These are phyloP conservation scores for Clarireedia paspali DNA, from an alignment of 2,329 filamentous ascomycete species.

Conservation along the genomic window DNA sequence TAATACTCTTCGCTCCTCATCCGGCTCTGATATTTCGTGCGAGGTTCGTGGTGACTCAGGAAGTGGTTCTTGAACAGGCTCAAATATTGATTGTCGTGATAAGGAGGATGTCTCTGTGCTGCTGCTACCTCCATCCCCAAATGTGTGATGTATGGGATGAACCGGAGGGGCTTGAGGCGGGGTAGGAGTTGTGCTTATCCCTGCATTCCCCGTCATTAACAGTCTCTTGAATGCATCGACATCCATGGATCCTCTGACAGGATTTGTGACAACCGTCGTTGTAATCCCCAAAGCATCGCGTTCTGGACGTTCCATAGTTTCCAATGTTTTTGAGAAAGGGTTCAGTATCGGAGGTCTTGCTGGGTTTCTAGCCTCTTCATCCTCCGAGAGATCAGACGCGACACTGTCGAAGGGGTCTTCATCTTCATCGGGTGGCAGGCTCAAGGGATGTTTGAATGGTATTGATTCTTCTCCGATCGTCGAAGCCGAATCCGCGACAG, in stretches of 20 bases:
- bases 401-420: slow-evolving; percentile 27
- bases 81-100: slow-evolving; percentile 51
- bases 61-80: slow-evolving; percentile 36
- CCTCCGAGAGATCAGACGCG: slow-evolving; percentile 27
- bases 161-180: slow-evolving; percentile 23
- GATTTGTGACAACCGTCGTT: slow-evolving; percentile 20
- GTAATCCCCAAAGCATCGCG: slow-evolving; percentile 12
- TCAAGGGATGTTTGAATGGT: slow-evolving; percentile 21
- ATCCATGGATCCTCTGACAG: slow-evolving; percentile 48
- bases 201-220: slow-evolving; percentile 63
- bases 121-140: slow-evolving; percentile 38
- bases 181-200: slow-evolving; percentile 26
- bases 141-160: slow-evolving; percentile 17
- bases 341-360: slow-evolving; percentile 35
- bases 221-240: slow-evolving; percentile 72
- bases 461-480: slow-evolving; percentile 21
- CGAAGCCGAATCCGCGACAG: slow-evolving; percentile 43
- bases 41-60: slow-evolving; percentile 48
- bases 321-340: slow-evolving; percentile 49
- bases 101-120: slow-evolving; percentile 51
- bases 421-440: slow-evolving; percentile 26
- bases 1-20: slow-evolving; percentile 37
- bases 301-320: slow-evolving; percentile 39
- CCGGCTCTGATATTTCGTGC: slow-evolving; percentile 50
- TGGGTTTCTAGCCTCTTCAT: slow-evolving; percentile 15